These are phyloP conservation scores for Stemphylium beticola DNA, from an alignment of 2,329 filamentous ascomycete genomes.

Conservation along the genomic window DNA sequence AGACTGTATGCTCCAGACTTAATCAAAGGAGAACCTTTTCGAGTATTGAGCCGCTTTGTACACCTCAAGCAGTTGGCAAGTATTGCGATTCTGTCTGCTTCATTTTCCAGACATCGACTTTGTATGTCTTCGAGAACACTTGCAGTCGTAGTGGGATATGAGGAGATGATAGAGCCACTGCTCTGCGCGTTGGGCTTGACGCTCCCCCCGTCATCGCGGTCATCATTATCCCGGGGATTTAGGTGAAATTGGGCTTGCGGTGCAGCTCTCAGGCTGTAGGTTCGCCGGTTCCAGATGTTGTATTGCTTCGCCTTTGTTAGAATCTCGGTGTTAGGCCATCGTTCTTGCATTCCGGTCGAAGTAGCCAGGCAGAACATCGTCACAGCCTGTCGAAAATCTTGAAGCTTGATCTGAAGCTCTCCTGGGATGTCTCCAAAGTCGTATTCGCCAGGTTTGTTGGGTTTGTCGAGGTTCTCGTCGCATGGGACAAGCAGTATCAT, in stretches of 20 bases:
- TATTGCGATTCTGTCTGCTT: conserved; percentile 24
- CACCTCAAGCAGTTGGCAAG: conserved; percentile 24
- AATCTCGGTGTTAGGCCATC: conserved; percentile 15
- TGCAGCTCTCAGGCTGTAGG: background rate
- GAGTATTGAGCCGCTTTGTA: conserved; percentile 17
- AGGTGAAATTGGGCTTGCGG: background rate
- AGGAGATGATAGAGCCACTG: background rate
- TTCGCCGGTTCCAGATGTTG: conserved; percentile 23
- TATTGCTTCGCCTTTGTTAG: conserved; percentile 28
- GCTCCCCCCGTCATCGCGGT: background rate
- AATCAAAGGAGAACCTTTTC: background rate
- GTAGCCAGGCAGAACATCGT: conserved; percentile 26
- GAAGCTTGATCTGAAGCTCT: conserved; percentile 20
- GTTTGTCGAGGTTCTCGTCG: background rate
- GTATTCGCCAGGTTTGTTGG: too few species aligned
- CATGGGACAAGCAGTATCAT: conserved; percentile 28
- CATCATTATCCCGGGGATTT: background rate
- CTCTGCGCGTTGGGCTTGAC: background rate
- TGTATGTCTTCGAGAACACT: conserved; percentile 25
- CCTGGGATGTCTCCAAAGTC: conserved; percentile 16
- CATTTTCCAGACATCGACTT: conserved; percentile 15
- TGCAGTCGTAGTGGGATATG: conserved; percentile 18
- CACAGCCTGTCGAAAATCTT: conserved; percentile 17
- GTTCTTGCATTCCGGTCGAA: background rate
- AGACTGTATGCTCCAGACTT: conserved; percentile 15